Evolutionary conservation across 106 monocot species (phyloP).

Genomic region (Platanthera guangdongensis): DNA sequence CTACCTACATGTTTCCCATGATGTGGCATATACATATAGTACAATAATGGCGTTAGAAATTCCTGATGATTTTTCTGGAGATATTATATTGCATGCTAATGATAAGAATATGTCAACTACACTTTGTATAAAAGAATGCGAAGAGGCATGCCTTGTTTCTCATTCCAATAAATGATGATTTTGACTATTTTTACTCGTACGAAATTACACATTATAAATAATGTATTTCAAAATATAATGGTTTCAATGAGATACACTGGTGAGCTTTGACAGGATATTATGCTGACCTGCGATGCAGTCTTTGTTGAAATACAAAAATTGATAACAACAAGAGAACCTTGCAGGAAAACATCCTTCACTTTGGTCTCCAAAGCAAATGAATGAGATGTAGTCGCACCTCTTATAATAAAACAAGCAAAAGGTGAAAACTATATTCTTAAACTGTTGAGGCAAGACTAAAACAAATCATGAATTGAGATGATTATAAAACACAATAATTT

Average conservation of each 20-base stretch:
- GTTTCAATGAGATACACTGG: neutral
- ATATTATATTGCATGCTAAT: too few species aligned
- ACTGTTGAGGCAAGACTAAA: neutral
- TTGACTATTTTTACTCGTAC: neutral
- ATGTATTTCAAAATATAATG: neutral
- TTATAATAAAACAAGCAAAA: constrained; percentile 12
- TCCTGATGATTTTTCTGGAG: too few species aligned
- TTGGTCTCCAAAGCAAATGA: constrained; percentile 75
- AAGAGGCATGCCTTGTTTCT: too few species aligned
- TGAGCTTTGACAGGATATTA: neutral
- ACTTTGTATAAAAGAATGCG: too few species aligned
- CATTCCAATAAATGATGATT: neutral
- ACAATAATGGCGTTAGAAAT: too few species aligned
- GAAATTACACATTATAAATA: neutral
- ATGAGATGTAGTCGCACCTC: constrained; percentile 75
- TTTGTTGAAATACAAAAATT: constrained; percentile 84
- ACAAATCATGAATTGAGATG: too few species aligned
- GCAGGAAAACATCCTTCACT: constrained; percentile 56
- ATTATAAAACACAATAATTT: too few species aligned
- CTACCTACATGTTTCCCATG: too few species aligned
- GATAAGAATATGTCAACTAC: too few species aligned
- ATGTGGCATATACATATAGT: too few species aligned
- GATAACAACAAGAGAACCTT: constrained; percentile 70
- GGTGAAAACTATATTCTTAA: neutral
- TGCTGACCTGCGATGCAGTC: constrained; percentile 62